Percentiles rank a stretch among this genome's conserved stretches.
Evolutionary conservation across 345 rosid genomes (phyloP).

Genomic region (Pistacia vera): DNA sequence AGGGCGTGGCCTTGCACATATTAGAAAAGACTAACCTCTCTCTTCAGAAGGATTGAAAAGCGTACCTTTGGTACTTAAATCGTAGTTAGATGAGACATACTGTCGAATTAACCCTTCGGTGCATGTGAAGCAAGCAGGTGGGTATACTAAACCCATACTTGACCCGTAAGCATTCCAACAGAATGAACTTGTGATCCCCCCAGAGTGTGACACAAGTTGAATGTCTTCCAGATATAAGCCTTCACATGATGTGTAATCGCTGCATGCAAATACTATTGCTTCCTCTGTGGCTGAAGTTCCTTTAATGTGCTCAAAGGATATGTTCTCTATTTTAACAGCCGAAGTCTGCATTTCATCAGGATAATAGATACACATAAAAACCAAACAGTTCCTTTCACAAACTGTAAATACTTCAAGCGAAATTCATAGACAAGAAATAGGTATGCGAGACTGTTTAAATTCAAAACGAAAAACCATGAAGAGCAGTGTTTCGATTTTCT

Average conservation of each 20-base stretch:
- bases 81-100: constrained; percentile 30
- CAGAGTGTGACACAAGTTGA: constrained; percentile 42
- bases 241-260: constrained; percentile 61
- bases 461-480: not conserved
- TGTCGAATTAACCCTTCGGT: constrained; percentile 44
- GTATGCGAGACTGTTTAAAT: not conserved
- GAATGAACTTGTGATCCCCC: constrained; percentile 47
- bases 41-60: constrained; percentile 39
- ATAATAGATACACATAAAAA: not conserved
- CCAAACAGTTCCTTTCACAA: not conserved
- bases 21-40: constrained; percentile 1
- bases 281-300: constrained; percentile 84
- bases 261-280: constrained; percentile 77
- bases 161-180: constrained; percentile 87
- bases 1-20: no score
- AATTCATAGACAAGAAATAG: not conserved
- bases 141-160: constrained; percentile 53
- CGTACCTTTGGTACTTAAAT: constrained; percentile 21
- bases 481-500: not conserved
- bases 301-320: constrained; percentile 52
- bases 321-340: constrained; percentile 67
- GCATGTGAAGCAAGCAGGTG: constrained; percentile 59
- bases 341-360: constrained; percentile 55
- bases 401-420: not conserved
- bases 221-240: constrained; percentile 65